A percentile compares a stretch with the other conserved stretches of the same genome.
phyloP scores from a whole-genome alignment of 805 yeast genomes.

The Pichia nakasei region DNA sequence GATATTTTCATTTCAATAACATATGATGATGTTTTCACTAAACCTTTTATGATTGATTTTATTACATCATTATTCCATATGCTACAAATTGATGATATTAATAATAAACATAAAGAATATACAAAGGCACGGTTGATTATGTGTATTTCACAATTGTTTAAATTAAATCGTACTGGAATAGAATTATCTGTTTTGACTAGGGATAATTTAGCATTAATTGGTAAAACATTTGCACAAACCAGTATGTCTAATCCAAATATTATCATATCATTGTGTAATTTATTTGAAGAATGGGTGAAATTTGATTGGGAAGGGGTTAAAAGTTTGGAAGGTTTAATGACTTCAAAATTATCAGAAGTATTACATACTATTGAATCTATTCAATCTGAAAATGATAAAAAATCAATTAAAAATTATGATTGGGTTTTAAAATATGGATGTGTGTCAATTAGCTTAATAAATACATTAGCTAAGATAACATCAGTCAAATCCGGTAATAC shows the following conservation, averaged over 20 bases:
- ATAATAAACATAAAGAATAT: not conserved
- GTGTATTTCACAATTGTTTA: not conserved
- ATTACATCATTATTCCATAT: not conserved
- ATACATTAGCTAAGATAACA: not conserved
- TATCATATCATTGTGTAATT: not conserved
- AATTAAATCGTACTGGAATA: not conserved
- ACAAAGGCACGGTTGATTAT: not conserved
- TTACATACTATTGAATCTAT: not conserved
- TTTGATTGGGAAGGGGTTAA: conserved; percentile 4
- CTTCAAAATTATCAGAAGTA: conserved; percentile 2
- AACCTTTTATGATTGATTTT: not conserved
- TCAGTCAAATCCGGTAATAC: not conserved
- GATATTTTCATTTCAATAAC: not conserved
- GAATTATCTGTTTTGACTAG: not conserved
- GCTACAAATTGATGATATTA: not conserved
- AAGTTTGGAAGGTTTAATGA: not conserved
- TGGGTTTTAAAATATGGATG: conserved; percentile 3
- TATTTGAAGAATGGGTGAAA: conserved; percentile 2
- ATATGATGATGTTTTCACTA: not conserved
- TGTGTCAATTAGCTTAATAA: not conserved
- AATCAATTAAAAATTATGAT: not conserved
- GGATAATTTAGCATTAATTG: not conserved
- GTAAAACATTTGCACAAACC: not conserved
- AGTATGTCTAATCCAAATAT: not conserved
- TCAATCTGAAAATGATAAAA: not conserved